These are phyloP conservation scores for Schwanniomyces etchellsii DNA, from an alignment of 1,139 yeast genomes.

Conservation along the genomic window DNA sequence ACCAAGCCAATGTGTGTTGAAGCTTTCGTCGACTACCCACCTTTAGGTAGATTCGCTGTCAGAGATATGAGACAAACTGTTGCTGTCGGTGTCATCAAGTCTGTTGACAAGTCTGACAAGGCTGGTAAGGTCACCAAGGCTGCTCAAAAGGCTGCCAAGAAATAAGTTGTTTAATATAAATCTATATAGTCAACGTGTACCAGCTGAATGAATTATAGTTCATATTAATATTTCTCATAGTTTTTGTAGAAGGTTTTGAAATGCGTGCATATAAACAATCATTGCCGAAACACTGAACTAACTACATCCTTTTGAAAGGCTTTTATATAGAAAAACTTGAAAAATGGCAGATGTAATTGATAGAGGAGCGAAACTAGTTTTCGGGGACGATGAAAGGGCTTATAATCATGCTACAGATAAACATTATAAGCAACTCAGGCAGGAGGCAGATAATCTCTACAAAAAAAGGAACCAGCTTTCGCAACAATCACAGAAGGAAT, in stretches of 20 bases:
- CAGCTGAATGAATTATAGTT: conserved; percentile 1
- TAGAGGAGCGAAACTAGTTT: conserved; percentile 35
- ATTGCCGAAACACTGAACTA: no score
- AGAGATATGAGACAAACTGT: conserved; percentile 99
- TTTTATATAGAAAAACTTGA: no score
- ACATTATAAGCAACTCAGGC: conserved; percentile 60
- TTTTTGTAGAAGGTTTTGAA: background rate
- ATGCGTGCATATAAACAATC: background rate
- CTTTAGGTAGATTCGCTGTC: conserved; percentile 98
- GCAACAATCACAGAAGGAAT: conserved; percentile 72
- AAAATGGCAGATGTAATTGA: conserved; percentile 18
- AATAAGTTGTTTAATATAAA: conserved; percentile 51
- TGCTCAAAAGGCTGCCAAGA: conserved; percentile 97
- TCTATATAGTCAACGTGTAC: conserved; percentile 2
- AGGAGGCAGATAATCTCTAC: conserved; percentile 64
- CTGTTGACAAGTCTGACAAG: conserved; percentile 91
- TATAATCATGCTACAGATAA: conserved; percentile 70
- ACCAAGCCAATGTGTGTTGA: conserved; percentile 93
- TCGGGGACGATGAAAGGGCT: conserved; percentile 38
- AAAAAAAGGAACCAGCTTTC: conserved; percentile 51
- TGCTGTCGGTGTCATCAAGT: conserved; percentile 99
- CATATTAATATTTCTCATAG: background rate
- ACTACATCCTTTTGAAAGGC: no score
- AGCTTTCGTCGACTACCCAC: conserved; percentile 92
- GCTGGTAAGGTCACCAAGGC: conserved; percentile 99